These are phyloP conservation scores for Oryza rufipogon DNA, from an alignment of 176 grass and related monocot species.

Conservation along the genomic window DNA sequence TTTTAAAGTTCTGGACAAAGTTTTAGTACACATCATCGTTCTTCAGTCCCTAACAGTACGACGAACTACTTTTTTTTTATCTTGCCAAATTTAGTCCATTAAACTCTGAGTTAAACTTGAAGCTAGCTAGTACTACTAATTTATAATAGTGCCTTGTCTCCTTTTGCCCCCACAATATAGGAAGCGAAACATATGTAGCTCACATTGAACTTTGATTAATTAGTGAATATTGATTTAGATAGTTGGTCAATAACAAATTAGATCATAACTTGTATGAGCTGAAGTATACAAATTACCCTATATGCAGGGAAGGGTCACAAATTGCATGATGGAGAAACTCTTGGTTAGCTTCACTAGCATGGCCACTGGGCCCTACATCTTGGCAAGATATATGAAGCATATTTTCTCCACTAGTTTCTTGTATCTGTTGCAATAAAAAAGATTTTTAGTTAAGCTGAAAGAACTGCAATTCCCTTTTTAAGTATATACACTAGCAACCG, in stretches of 20 bases:
- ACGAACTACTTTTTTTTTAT: neutral
- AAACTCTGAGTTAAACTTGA: neutral
- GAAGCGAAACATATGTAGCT: neutral
- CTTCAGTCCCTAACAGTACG: neutral
- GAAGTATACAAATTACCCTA: constrained; percentile 47
- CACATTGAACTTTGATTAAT: neutral
- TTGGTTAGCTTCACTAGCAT: constrained; percentile 44
- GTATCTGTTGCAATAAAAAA: constrained; percentile 50
- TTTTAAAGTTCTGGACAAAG: neutral
- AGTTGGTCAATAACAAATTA: no score
- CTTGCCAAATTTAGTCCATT: neutral
- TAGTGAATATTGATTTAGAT: neutral
- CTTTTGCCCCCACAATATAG: neutral
- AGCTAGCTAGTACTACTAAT: neutral
- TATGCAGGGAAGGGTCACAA: constrained; percentile 60
- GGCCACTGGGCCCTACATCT: constrained; percentile 42
- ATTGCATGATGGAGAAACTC: constrained; percentile 21
- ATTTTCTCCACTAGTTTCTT: constrained; percentile 52
- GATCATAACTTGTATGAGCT: neutral
- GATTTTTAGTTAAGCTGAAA: neutral
- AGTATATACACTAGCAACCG: neutral
- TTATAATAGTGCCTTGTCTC: neutral
- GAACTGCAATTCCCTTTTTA: neutral
- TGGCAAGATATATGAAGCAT: constrained; percentile 42
- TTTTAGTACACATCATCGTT: neutral